Conservation (phyloP, 2,329 filamentous ascomycete genomes). For the Botrytis fragariae region DNA sequence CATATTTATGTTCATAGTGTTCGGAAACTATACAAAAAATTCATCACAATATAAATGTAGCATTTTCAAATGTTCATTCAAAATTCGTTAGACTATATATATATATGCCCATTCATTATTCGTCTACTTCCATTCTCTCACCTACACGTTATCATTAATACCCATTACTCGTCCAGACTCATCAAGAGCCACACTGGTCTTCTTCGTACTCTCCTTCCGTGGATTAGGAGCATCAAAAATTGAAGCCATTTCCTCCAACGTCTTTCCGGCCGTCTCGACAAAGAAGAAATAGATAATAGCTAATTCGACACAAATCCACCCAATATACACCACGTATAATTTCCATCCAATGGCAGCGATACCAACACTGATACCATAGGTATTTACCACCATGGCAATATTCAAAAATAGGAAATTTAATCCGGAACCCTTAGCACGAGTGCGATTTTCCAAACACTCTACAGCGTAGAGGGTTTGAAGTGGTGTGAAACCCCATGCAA, state of each 20-base stretch:
- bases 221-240: slow-evolving; percentile 26
- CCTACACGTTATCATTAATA: not conserved
- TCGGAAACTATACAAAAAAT: not conserved
- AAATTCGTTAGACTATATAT: not conserved
- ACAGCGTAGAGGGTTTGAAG: slow-evolving; percentile 49
- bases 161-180: slow-evolving; percentile 1
- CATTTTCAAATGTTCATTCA: not conserved
- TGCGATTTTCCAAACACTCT: slow-evolving; percentile 48
- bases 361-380: slow-evolving; percentile 42
- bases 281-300: slow-evolving; percentile 38
- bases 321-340: slow-evolving; percentile 32
- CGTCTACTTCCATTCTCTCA: too few species aligned
- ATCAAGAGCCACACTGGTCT: not conserved
- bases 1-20: not conserved
- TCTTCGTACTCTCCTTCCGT: not conserved
- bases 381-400: slow-evolving; percentile 43
- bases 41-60: not conserved
- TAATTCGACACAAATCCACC: slow-evolving; percentile 30
- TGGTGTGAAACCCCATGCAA: slow-evolving; percentile 45
- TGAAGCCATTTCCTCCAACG: slow-evolving; percentile 30
- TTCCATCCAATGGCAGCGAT: slow-evolving; percentile 41
- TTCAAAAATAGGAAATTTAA: slow-evolving; percentile 40
- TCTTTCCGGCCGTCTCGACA: slow-evolving; percentile 33
- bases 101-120: not conserved
- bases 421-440: slow-evolving; percentile 48